Evolutionary conservation across 2,329 filamentous ascomycete species (phyloP).

Genomic region (Lachnellula arida): DNA sequence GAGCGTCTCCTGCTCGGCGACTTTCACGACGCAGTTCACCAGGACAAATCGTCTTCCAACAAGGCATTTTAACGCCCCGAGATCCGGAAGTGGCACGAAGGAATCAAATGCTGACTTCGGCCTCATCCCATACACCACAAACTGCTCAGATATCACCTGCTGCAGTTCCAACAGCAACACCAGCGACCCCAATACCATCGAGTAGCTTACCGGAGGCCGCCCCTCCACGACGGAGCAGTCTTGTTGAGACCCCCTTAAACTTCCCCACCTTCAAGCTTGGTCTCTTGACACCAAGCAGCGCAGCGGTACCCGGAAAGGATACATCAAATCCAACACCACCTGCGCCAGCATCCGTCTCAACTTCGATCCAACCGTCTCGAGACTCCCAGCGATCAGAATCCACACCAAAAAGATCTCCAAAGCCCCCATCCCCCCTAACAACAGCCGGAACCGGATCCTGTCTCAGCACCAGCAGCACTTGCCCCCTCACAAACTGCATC

Average conservation of each 20-base stretch:
- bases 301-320: neutral
- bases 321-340: neutral
- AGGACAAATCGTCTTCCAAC: neutral
- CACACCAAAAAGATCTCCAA: neutral
- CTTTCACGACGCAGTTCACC: neutral
- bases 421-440: neutral
- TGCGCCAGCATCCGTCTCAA: neutral
- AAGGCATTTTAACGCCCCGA: neutral
- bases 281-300: neutral
- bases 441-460: constrained; percentile 16
- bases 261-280: neutral
- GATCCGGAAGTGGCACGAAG: neutral
- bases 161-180: neutral
- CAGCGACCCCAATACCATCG: neutral
- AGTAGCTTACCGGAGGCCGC: neutral
- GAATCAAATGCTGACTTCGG: neutral
- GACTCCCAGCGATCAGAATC: neutral
- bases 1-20: neutral
- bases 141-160: neutral
- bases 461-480: constrained; percentile 3
- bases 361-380: neutral
- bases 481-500: constrained; percentile 17
- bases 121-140: neutral
- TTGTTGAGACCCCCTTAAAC: neutral
- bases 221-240: neutral